Evolutionary conservation across 108 stramenopile species (phyloP).

Genomic region (Phaeodactylum tricornutum): DNA sequence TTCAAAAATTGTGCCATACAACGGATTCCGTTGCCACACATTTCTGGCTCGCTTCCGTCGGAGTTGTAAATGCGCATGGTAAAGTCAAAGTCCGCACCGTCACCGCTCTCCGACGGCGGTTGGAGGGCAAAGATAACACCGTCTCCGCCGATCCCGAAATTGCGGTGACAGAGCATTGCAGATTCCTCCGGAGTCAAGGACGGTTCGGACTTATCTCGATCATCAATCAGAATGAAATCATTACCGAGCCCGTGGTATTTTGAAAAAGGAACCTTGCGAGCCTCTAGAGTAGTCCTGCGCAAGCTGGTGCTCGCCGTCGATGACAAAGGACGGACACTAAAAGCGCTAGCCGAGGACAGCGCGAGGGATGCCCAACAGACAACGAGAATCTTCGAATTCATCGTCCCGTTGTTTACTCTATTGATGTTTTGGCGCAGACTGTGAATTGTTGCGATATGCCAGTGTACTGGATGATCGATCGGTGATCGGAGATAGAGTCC

Average conservation of each 20-base stretch:
- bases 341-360: no score
- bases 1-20: conserved; percentile 91
- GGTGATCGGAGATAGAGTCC: no score
- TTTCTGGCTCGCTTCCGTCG: conserved; percentile 93
- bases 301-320: no score
- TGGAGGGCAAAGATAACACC: conserved; percentile 96
- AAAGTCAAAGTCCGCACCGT: conserved; percentile 79
- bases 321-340: no score
- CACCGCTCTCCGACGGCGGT: conserved; percentile 23
- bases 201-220: conserved; percentile 69
- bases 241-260: conserved; percentile 99
- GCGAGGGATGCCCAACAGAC: no score
- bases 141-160: conserved; percentile 94
- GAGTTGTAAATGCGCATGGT: conserved; percentile 96
- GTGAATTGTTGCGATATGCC: no score
- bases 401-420: no score
- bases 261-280: conserved; percentile 63
- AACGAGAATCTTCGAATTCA: no score
- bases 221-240: conserved; percentile 95
- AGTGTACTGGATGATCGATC: no score
- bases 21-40: conserved; percentile 99
- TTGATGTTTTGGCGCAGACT: no score
- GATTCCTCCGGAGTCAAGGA: conserved; percentile 81
- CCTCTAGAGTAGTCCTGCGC: no score
- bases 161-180: conserved; percentile 78